phyloP scores from a whole-genome alignment of 441 rosid species.

The Manihot esculenta region DNA sequence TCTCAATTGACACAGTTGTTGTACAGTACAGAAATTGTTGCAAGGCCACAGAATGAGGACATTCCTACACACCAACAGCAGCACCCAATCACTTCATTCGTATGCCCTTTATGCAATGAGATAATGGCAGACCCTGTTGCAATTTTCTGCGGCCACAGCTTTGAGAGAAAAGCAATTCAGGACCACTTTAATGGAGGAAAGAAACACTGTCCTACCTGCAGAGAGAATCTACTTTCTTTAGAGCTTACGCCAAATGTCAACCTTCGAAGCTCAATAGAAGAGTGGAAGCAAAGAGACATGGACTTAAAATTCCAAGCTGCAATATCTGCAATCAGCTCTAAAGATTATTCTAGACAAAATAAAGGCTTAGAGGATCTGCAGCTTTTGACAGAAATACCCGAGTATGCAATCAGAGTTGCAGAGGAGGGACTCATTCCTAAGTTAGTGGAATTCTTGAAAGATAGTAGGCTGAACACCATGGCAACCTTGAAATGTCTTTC shows the following conservation, averaged over 20 bases:
- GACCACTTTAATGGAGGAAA: constrained; percentile 37
- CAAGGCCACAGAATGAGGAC: constrained; percentile 30
- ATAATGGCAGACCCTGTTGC: constrained; percentile 54
- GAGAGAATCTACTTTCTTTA: constrained; percentile 36
- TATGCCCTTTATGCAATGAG: constrained; percentile 45
- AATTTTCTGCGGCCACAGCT: constrained; percentile 49
- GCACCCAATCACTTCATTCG: constrained; percentile 36
- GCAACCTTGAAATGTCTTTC: constrained; percentile 41
- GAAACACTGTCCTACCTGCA: constrained; percentile 44
- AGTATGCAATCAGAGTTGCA: constrained; percentile 33
- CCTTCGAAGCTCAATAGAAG: constrained; percentile 46
- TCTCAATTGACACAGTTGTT: constrained; percentile 43
- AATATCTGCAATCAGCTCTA: constrained; percentile 29
- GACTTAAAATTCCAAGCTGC: constrained; percentile 18
- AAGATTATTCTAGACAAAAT: constrained; percentile 31
- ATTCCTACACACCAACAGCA: constrained; percentile 29
- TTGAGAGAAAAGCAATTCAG: constrained; percentile 48
- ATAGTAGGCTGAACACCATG: constrained; percentile 24
- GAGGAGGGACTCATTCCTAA: constrained; percentile 36
- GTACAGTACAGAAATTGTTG: constrained; percentile 38
- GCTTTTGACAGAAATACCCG: constrained; percentile 32
- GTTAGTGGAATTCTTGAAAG: constrained; percentile 40
- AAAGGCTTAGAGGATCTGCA: constrained; percentile 43
- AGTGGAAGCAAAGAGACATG: constrained; percentile 46
- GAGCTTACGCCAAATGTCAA: constrained; percentile 45